Evolutionary conservation across 2,329 filamentous ascomycete genomes (phyloP).

Genomic region (Laburnicola sp.): DNA sequence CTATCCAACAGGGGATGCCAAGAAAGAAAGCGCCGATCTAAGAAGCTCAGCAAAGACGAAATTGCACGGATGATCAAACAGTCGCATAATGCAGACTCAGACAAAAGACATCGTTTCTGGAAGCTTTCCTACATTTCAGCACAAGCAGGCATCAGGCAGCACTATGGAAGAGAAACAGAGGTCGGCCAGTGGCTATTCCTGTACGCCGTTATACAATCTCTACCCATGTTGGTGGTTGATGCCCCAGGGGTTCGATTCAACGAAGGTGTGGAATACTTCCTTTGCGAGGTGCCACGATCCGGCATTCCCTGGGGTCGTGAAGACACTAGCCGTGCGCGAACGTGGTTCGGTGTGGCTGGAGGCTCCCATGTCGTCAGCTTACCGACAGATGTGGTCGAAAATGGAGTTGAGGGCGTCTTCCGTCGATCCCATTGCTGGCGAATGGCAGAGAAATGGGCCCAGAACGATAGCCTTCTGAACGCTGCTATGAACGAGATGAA

Average conservation of each 20-base stretch:
- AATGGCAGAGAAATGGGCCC: slow-evolving; percentile 64
- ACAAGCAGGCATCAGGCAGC: slow-evolving; percentile 66
- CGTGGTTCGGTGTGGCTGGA: slow-evolving; percentile 76
- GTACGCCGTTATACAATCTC: slow-evolving; percentile 74
- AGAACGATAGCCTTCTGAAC: slow-evolving; percentile 38
- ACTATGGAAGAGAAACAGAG: slow-evolving; percentile 71
- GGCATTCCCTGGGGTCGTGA: slow-evolving; percentile 74
- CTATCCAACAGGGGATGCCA: slow-evolving; percentile 66
- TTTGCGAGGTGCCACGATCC: slow-evolving; percentile 74
- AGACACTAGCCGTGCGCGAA: slow-evolving; percentile 58
- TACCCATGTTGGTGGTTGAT: slow-evolving; percentile 78
- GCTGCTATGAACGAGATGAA: slow-evolving; percentile 42
- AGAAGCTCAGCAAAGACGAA: slow-evolving; percentile 77
- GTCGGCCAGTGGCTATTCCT: slow-evolving; percentile 78
- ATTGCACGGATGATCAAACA: slow-evolving; percentile 75
- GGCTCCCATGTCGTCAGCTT: slow-evolving; percentile 63
- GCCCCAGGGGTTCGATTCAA: slow-evolving; percentile 69
- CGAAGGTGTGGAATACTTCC: slow-evolving; percentile 77
- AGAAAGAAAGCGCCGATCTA: slow-evolving; percentile 76
- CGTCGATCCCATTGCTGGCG: slow-evolving; percentile 71
- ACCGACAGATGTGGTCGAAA: slow-evolving; percentile 65
- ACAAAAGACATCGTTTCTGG: slow-evolving; percentile 65
- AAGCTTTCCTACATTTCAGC: slow-evolving; percentile 71
- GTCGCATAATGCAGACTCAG: slow-evolving; percentile 77
- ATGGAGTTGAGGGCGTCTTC: slow-evolving; percentile 69